A percentile compares a stretch with the other conserved stretches of the same genome.
phyloP scores from a whole-genome alignment of 768 basidiomycete species.

The Leucosporidium scottii region DNA sequence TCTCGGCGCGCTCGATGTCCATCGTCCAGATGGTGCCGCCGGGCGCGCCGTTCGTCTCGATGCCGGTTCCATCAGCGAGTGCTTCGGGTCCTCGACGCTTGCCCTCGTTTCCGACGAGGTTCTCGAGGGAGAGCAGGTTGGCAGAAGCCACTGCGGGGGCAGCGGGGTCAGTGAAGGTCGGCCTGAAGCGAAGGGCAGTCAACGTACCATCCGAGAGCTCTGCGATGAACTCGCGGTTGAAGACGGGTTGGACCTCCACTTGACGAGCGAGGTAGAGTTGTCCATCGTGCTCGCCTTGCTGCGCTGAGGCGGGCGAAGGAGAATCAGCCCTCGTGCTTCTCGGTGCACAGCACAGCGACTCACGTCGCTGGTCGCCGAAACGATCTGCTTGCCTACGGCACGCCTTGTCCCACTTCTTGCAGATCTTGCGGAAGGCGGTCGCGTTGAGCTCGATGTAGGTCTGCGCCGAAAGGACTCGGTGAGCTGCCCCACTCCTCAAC shows the following conservation, averaged over 20 bases:
- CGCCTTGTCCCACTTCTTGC: slow-evolving; percentile 90
- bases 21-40: slow-evolving; percentile 29
- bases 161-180: slow-evolving; percentile 65
- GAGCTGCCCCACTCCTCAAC: neutral
- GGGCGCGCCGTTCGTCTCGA: slow-evolving; percentile 25
- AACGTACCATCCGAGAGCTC: slow-evolving; percentile 75
- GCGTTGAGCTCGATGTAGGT: slow-evolving; percentile 98
- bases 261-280: slow-evolving; percentile 92
- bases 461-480: slow-evolving; percentile 39
- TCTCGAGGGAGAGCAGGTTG: slow-evolving; percentile 61
- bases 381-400: slow-evolving; percentile 30
- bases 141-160: slow-evolving; percentile 49
- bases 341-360: slow-evolving; percentile 4
- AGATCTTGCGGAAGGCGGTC: slow-evolving; percentile 65
- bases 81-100: neutral
- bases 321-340: neutral
- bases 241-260: slow-evolving; percentile 81
- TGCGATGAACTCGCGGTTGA: slow-evolving; percentile 66
- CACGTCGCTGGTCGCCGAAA: slow-evolving; percentile 25
- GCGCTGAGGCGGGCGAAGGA: slow-evolving; percentile 5
- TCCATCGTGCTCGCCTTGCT: slow-evolving; percentile 53
- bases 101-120: slow-evolving; percentile 47
- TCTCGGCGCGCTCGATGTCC: slow-evolving; percentile 37
- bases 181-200: slow-evolving; percentile 56
- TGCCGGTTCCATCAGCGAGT: slow-evolving; percentile 34